A percentile compares a stretch with the other conserved stretches of the same genome.
phyloP scores from a whole-genome alignment of 331 rosid genomes.

The Dryas integrifolia region DNA sequence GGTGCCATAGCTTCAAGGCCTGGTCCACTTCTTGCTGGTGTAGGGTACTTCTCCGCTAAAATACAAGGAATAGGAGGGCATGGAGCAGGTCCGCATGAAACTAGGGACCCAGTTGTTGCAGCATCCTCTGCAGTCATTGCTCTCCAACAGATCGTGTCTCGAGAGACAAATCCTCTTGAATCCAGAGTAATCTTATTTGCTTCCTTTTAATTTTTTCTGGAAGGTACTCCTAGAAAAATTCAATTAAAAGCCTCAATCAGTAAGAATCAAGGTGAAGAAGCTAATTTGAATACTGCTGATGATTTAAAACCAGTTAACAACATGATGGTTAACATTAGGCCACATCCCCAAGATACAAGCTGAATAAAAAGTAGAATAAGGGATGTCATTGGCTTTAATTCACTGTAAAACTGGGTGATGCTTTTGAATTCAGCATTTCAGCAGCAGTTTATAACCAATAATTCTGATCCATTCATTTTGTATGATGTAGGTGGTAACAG shows the following conservation, averaged over 20 bases:
- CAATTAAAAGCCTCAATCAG: not conserved
- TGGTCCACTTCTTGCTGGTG: constrained; percentile 37
- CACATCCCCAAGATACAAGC: not conserved
- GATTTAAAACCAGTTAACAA: not conserved
- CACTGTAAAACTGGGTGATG: too few species aligned
- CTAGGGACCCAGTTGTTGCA: constrained; percentile 37
- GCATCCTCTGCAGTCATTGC: constrained; percentile 35
- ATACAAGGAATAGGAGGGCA: constrained; percentile 42
- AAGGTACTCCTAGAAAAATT: not conserved
- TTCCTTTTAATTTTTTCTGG: not conserved
- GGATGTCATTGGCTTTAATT: not conserved
- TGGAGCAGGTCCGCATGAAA: constrained; percentile 34
- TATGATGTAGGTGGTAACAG: constrained; percentile 35
- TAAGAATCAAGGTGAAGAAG: not conserved
- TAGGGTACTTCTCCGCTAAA: constrained; percentile 34
- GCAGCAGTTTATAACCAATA: not conserved
- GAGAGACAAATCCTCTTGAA: constrained; percentile 38
- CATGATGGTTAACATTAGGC: not conserved
- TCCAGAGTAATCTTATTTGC: constrained; percentile 32
- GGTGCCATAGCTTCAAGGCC: constrained; percentile 39
- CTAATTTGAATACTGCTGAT: not conserved
- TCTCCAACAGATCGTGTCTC: constrained; percentile 43
- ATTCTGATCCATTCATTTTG: not conserved
- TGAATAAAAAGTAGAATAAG: not conserved
- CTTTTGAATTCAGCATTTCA: not conserved